Percentiles rank a stretch among this genome's conserved stretches.
Evolutionary conservation across 176 grass and related monocot species (phyloP).

Genomic region (Calamus simplicifolius): DNA sequence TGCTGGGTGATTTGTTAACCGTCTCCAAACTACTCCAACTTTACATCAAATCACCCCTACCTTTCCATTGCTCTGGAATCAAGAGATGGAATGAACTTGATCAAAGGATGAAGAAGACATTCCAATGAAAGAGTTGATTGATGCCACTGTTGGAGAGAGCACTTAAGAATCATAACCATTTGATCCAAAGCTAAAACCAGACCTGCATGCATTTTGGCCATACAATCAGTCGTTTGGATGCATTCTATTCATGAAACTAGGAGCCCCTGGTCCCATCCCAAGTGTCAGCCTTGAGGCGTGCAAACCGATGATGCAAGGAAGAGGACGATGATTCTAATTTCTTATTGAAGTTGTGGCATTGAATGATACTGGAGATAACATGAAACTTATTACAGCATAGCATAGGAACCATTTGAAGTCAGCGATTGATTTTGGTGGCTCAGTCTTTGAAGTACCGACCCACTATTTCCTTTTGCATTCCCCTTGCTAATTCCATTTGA

Average conservation of each 20-base stretch:
- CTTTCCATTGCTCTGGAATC: constrained; percentile 41
- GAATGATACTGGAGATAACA: constrained; percentile 41
- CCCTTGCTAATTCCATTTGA: constrained; percentile 34
- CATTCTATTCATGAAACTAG: constrained; percentile 50
- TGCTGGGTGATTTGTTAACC: constrained; percentile 20
- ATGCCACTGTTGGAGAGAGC: constrained; percentile 14
- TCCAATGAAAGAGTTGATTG: constrained; percentile 31
- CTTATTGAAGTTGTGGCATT: constrained; percentile 27
- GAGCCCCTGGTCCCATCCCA: constrained; percentile 55
- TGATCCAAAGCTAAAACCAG: constrained; percentile 61
- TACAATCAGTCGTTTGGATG: constrained; percentile 58
- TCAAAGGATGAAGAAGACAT: constrained; percentile 63
- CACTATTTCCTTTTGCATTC: constrained; percentile 31
- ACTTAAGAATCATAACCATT: constrained; percentile 51
- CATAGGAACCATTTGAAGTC: constrained; percentile 38
- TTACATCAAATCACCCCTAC: constrained; percentile 62
- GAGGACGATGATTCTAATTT: constrained; percentile 59
- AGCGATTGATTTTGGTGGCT: constrained; percentile 41
- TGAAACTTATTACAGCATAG: constrained; percentile 35
- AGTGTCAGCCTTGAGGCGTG: constrained; percentile 35
- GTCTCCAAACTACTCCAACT: constrained; percentile 50
- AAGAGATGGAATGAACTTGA: constrained; percentile 58
- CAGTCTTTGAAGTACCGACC: constrained; percentile 34
- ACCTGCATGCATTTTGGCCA: constrained; percentile 37
- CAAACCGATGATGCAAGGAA: constrained; percentile 33